These are phyloP conservation scores for Warburgia ugandensis DNA, from an alignment of 164 flowering plant species.

Conservation along the genomic window DNA sequence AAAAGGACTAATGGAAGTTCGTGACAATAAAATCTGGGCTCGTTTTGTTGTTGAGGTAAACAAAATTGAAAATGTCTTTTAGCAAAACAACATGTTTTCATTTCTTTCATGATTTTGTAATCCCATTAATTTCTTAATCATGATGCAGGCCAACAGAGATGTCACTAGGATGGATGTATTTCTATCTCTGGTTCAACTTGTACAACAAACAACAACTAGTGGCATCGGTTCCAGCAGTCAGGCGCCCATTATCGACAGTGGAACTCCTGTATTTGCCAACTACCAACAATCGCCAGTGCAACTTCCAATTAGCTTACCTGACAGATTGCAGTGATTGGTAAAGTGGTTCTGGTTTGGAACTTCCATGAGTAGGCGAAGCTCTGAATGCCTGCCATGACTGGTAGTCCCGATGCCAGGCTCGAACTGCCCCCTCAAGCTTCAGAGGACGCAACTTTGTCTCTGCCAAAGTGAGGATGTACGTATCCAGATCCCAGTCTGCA, in stretches of 20 bases:
- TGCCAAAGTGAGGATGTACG: not conserved
- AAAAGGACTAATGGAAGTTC: slow-evolving; percentile 53
- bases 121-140: not conserved
- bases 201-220: slow-evolving; percentile 35
- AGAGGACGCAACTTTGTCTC: too few species aligned
- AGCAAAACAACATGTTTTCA: not conserved
- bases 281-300: slow-evolving; percentile 33
- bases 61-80: not conserved
- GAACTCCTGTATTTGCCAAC: slow-evolving; percentile 21
- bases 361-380: slow-evolving; percentile 18
- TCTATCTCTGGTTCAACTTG: slow-evolving; percentile 56
- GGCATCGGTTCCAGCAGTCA: slow-evolving; percentile 19
- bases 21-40: slow-evolving; percentile 47
- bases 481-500: not conserved
- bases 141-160: slow-evolving; percentile 48
- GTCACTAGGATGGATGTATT: slow-evolving; percentile 69
- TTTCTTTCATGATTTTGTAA: not conserved
- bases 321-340: slow-evolving; percentile 15
- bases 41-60: slow-evolving; percentile 63
- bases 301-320: slow-evolving; percentile 38
- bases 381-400: slow-evolving; percentile 23
- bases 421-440: too few species aligned
- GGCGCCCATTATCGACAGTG: slow-evolving; percentile 15
- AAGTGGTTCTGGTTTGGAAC: slow-evolving; percentile 6
- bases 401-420: slow-evolving; percentile 14